Percentiles rank a stretch among this genome's conserved stretches.
Evolutionary conservation across 2,329 filamentous ascomycete genomes (phyloP).

Genomic region (Colletotrichum chlorophyti): DNA sequence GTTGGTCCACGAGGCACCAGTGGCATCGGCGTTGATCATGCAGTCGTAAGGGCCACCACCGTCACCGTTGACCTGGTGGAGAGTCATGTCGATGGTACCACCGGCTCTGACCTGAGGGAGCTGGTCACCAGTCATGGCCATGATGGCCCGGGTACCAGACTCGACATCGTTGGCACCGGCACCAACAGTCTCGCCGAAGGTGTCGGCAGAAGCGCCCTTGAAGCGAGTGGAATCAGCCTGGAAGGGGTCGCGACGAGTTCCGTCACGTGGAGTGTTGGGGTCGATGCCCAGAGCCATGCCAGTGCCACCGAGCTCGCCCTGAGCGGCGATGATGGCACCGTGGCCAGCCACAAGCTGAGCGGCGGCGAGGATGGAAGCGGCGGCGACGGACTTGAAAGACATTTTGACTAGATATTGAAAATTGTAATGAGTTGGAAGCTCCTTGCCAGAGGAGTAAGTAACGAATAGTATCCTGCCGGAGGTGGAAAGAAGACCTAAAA

Average conservation of each 20-base stretch:
- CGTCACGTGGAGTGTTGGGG: constrained; percentile 64
- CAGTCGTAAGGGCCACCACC: constrained; percentile 56
- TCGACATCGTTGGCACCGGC: constrained; percentile 63
- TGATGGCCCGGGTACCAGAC: constrained; percentile 61
- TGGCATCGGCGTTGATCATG: constrained; percentile 62
- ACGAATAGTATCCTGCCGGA: constrained; percentile 26
- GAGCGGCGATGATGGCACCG: constrained; percentile 63
- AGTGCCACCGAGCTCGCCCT: constrained; percentile 62
- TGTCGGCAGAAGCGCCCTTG: constrained; percentile 55
- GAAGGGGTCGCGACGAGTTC: constrained; percentile 65
- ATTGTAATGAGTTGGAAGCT: constrained; percentile 10
- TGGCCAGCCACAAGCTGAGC: constrained; percentile 65
- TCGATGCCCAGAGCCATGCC: constrained; percentile 61
- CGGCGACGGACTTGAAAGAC: constrained; percentile 40
- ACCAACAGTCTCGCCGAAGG: constrained; percentile 64
- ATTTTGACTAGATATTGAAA: constrained; percentile 33
- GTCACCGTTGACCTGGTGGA: constrained; percentile 31
- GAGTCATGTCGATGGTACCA: constrained; percentile 64
- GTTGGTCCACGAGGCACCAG: constrained; percentile 54
- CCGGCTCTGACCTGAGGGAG: constrained; percentile 67
- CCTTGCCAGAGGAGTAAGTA: constrained; percentile 27
- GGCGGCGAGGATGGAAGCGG: constrained; percentile 57
- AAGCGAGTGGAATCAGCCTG: constrained; percentile 71
- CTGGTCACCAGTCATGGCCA: constrained; percentile 60
- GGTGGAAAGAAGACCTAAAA: constrained; percentile 15